phyloP scores from a whole-genome alignment of 2,329 filamentous ascomycete genomes.

The Aureobasidium zeae region DNA sequence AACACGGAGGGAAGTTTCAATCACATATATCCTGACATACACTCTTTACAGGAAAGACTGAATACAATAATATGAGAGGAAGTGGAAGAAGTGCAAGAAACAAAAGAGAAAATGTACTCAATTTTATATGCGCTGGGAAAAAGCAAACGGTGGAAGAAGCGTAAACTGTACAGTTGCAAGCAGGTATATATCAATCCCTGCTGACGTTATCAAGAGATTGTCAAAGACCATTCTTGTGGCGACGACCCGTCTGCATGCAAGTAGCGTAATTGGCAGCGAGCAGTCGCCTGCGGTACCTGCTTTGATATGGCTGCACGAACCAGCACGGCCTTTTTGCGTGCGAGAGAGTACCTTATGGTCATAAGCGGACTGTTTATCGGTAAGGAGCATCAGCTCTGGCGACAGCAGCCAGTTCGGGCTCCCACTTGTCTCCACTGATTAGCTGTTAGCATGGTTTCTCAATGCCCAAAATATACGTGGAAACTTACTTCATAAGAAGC shows the following conservation, averaged over 20 bases:
- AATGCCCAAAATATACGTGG: slow-evolving; percentile 26
- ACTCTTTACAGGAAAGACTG: too few species aligned
- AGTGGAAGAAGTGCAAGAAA: background rate
- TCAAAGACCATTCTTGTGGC: slow-evolving; percentile 7
- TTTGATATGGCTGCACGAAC: slow-evolving; percentile 9
- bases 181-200: slow-evolving; percentile 13
- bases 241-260: slow-evolving; percentile 3
- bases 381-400: slow-evolving; percentile 81
- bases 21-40: too few species aligned
- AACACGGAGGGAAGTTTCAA: too few species aligned
- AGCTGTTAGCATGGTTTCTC: too few species aligned
- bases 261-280: background rate
- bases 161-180: slow-evolving; percentile 12
- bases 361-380: slow-evolving; percentile 13
- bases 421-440: slow-evolving; percentile 56
- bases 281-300: slow-evolving; percentile 1
- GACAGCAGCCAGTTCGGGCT: slow-evolving; percentile 86
- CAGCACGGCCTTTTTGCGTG: background rate
- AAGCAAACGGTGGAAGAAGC: background rate
- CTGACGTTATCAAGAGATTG: slow-evolving; percentile 10
- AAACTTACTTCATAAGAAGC: slow-evolving; percentile 24
- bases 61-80: too few species aligned
- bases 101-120: slow-evolving; percentile 8
- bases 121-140: slow-evolving; percentile 7
- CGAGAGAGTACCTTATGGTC: slow-evolving; percentile 10